A percentile compares a stretch with the other conserved stretches of the same genome.
Evolutionary conservation across 352 stramenopile species (phyloP).

Genomic region (Thalassiosira livingstoniorum): DNA sequence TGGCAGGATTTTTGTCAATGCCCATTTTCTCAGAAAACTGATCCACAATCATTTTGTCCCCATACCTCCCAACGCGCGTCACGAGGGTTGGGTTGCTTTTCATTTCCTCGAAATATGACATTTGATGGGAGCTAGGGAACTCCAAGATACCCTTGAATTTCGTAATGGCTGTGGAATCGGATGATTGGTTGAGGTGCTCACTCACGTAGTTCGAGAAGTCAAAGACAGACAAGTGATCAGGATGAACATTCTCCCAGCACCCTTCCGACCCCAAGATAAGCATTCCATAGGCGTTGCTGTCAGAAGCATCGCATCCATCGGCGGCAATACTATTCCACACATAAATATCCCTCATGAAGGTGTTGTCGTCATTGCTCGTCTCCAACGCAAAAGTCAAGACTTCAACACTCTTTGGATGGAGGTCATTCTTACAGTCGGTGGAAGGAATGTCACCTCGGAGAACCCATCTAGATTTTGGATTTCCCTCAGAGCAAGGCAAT

Average conservation of each 20-base stretch:
- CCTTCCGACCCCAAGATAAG: conserved; percentile 60
- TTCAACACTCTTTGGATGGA: conserved; percentile 28
- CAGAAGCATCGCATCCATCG: conserved; percentile 57
- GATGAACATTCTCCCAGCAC: conserved; percentile 69
- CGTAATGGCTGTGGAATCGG: conserved; percentile 35
- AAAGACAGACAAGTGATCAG: conserved; percentile 64
- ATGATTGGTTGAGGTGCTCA: conserved; percentile 22
- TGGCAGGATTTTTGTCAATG: conserved; percentile 40
- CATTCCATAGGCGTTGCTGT: conserved; percentile 59
- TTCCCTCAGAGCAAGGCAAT: conserved; percentile 46
- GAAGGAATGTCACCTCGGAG: conserved; percentile 42
- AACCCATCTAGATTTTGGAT: conserved; percentile 56
- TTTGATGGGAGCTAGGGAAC: conserved; percentile 52
- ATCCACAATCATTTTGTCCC: conserved; percentile 62
- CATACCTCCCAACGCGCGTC: conserved; percentile 32
- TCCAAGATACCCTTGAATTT: conserved; percentile 55
- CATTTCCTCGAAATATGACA: conserved; percentile 54
- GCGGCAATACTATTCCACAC: conserved; percentile 57
- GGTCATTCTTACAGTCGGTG: conserved; percentile 44
- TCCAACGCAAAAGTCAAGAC: conserved; percentile 45
- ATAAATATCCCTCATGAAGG: conserved; percentile 58
- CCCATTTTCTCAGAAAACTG: conserved; percentile 48
- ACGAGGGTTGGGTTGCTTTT: background rate
- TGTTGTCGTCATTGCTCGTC: conserved; percentile 63
- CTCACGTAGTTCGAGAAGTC: conserved; percentile 59